These are phyloP conservation scores for Metahyphopichia silvanorum DNA, from an alignment of 805 yeast genomes.

Conservation along the genomic window DNA sequence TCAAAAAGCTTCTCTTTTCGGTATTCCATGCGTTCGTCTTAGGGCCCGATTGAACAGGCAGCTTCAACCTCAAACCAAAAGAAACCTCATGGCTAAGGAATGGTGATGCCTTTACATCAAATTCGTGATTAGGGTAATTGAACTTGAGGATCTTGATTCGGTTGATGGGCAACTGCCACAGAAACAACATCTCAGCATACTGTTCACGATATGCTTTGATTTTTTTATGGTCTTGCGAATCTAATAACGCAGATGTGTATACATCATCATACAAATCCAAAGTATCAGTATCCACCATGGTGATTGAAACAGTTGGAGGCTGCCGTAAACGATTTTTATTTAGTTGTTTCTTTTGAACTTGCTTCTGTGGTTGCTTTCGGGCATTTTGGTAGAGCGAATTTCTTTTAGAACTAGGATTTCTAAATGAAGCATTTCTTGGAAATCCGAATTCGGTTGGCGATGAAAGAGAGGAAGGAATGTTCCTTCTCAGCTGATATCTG, in stretches of 20 bases:
- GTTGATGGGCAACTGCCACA: slow-evolving; percentile 83
- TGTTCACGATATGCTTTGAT: slow-evolving; percentile 51
- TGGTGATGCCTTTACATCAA: slow-evolving; percentile 5
- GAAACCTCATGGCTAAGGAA: slow-evolving; percentile 33
- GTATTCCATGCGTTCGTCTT: slow-evolving; percentile 31
- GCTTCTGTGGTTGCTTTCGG: neutral
- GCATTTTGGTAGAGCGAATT: neutral
- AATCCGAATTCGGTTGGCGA: neutral
- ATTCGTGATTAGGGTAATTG: slow-evolving; percentile 39
- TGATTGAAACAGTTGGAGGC: slow-evolving; percentile 38
- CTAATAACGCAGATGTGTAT: slow-evolving; percentile 38
- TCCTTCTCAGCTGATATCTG: too few species aligned
- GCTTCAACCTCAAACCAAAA: slow-evolving; percentile 26
- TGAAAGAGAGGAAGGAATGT: too few species aligned
- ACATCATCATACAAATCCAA: slow-evolving; percentile 45
- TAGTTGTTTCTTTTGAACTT: slow-evolving; percentile 3
- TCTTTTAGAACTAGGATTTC: neutral
- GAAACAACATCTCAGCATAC: slow-evolving; percentile 72
- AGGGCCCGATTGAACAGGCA: slow-evolving; percentile 9
- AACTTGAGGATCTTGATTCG: slow-evolving; percentile 75
- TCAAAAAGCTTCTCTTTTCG: slow-evolving; percentile 16
- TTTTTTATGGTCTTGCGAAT: slow-evolving; percentile 32
- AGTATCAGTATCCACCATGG: slow-evolving; percentile 43
- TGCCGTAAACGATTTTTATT: slow-evolving; percentile 16
- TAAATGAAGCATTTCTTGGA: neutral